Percentiles rank a stretch among this genome's conserved stretches.
These are phyloP conservation scores for Pseudozyma pruni DNA, from an alignment of 1,284 basidiomycete species.

Conservation along the genomic window DNA sequence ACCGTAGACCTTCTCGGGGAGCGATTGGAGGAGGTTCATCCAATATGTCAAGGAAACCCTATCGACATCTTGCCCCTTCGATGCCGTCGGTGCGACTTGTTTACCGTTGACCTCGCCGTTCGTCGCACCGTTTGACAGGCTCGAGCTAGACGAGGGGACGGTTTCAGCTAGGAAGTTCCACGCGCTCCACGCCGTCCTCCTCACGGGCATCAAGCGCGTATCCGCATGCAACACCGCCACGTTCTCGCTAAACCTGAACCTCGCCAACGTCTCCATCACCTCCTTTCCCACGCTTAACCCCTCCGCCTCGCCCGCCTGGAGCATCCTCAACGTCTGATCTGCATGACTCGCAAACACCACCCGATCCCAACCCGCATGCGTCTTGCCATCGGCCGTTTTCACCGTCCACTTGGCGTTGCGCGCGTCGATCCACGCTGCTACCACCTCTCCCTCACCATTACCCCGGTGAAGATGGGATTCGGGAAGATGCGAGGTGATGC, in stretches of 20 bases:
- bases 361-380: slow-evolving; percentile 71
- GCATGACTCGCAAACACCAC: slow-evolving; percentile 83
- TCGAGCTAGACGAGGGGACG: slow-evolving; percentile 4
- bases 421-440: slow-evolving; percentile 21
- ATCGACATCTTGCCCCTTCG: slow-evolving; percentile 31
- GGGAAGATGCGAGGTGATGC: slow-evolving; percentile 38
- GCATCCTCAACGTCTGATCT: slow-evolving; percentile 75
- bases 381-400: slow-evolving; percentile 70
- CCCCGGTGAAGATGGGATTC: slow-evolving; percentile 27
- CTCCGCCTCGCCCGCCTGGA: slow-evolving; percentile 67
- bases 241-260: slow-evolving; percentile 75
- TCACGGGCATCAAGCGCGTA: slow-evolving; percentile 48
- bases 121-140: no score
- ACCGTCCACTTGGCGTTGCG: slow-evolving; percentile 29
- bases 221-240: slow-evolving; percentile 78
- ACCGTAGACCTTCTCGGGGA: slow-evolving; percentile 74
- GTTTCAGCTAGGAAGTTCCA: slow-evolving; percentile 62
- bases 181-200: slow-evolving; percentile 50
- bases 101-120: slow-evolving; percentile 18
- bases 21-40: slow-evolving; percentile 83
- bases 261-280: slow-evolving; percentile 70
- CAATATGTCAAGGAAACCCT: slow-evolving; percentile 71
- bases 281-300: slow-evolving; percentile 73
- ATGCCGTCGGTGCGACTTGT: neutral
- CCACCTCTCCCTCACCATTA: slow-evolving; percentile 14